phyloP scores from a whole-genome alignment of 1,139 yeast species.

The Yarrowia galli region DNA sequence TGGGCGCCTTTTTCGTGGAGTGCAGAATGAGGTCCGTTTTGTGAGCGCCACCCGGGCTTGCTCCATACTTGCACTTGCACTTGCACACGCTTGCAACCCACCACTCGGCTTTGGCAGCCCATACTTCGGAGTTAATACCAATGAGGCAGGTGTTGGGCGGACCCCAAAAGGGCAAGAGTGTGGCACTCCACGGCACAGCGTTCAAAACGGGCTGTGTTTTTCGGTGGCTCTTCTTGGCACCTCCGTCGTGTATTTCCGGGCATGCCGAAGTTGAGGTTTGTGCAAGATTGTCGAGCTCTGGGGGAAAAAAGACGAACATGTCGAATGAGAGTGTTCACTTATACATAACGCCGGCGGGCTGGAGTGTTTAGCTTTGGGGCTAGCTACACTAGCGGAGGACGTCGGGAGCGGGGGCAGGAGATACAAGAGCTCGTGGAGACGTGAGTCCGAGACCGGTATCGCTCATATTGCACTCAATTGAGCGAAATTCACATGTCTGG shows the following conservation, averaged over 20 bases:
- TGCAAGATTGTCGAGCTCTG: too few species aligned
- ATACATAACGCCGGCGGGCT: constrained; percentile 2
- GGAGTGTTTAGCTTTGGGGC: constrained; percentile 1
- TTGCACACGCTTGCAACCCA: too few species aligned
- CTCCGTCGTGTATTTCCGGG: background rate
- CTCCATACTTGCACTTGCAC: background rate
- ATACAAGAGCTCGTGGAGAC: too few species aligned
- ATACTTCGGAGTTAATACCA: constrained; percentile 24
- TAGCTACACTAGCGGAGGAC: background rate
- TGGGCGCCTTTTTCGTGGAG: constrained; percentile 12
- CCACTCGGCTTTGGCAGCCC: background rate
- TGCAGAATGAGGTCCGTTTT: background rate
- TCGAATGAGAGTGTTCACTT: background rate
- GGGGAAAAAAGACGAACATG: too few species aligned
- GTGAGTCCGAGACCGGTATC: too few species aligned
- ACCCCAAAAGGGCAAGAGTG: background rate
- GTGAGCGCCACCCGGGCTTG: background rate
- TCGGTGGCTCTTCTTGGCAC: background rate
- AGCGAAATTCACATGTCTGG: background rate
- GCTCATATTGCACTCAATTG: background rate
- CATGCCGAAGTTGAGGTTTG: too few species aligned
- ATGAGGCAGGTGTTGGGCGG: constrained; percentile 15
- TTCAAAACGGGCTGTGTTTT: too few species aligned
- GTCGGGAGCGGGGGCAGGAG: background rate
- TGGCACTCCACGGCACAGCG: background rate